Base-by-base conservation (phyloP, 2,329 filamentous ascomycete species). In the Thielaviopsis musarum region DNA sequence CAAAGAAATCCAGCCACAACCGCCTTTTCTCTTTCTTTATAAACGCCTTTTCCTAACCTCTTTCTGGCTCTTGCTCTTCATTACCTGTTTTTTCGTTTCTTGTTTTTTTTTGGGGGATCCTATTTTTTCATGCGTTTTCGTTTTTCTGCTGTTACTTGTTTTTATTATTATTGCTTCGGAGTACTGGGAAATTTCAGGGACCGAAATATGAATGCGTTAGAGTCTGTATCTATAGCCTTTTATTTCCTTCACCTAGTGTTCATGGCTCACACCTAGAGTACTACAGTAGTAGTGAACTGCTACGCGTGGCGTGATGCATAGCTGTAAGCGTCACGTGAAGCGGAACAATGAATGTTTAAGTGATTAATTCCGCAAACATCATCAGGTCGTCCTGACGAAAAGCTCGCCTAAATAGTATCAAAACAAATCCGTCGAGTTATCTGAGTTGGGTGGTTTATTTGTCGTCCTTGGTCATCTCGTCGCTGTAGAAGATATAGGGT, bases 391-490 rank as follows among this genome's bases (percentile, higher is more conserved):
- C 30, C 30, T 34, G 30, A 34, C 4, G n/a, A 45, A 45, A 45
- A 45, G 17, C 15, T n/a, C 38, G 38, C 38, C 38, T n/a, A 45
- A 45, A 13, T 21, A n/a, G 5, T 49, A 49, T 49, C 45, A 49
- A 19, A 49, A 49, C 45, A 49, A 7, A n/a, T 21, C n/a, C 45
- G 45, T 49, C 45, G 6, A 13, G 15, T 45, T n/a, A 45, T 45
- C 3, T 54, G 17, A 49, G 26, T 45, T 3, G 6, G 6, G n/a
- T 13, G 21, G 26, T 63, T 72, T 79, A 82, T 72, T 82, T 81
- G 65, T 85, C 80, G 56, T 82, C 76, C 73, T 80, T 84, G 72
- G 86, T 88, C 67, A 93, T 77, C 65, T 89, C 84, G 67, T 93
- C 84, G 69, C 88, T 93, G 67, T 63, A 60, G 48, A 30, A 49